Evolutionary conservation across 345 rosid genomes (phyloP), one percentile per base, ranked within the genome.

Genomic region (Hypericum androsaemum): DNA sequence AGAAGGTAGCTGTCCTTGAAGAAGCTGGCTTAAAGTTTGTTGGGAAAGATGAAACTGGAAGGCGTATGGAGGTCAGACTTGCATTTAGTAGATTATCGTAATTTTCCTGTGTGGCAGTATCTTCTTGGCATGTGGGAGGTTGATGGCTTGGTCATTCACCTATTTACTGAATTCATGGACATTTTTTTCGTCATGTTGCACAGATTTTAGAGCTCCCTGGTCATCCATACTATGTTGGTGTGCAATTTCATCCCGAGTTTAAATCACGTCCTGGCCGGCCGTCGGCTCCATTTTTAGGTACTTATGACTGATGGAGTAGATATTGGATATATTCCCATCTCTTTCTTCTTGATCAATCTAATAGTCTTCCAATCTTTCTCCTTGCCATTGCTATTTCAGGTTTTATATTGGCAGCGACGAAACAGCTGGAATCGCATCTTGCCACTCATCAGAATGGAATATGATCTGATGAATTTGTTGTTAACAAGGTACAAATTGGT

Each of bases 381-480:
- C 41, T 2, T 51, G 36, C 12, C 51, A 8, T 59, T 60, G 52
- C 63, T 44, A 41, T 48, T 71, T 61, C 68, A 89, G 97, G 97
- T 58, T 72, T 89, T 53, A 77, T 89, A 61, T 60, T 82, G 75
- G 88, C 97, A 14, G 88, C 97, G 35, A 76, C 69, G 39, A 78
- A 77, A 58, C 66, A 81, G 65, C 74, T 83, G 74, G 81, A 82
- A 59, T 65, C 77, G 39, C 73, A 80, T 76, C 67, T 79, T 39
- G 56, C 61, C 48, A 64, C 47, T 40, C 67, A 44, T 40, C 87
- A 70, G 61, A 83, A 83, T 56, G 80, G 84, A 44, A 53, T 56
- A 51, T 77, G 58, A 71, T 65, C 59, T 40, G 9, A 22, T 22
- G 32, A 22, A 22, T 22, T 22, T 22, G 32, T 22, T 22, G 32